These are phyloP conservation scores for Eimeria necatrix DNA, from an alignment of 169 alveolate genomes.

Conservation along the genomic window DNA sequence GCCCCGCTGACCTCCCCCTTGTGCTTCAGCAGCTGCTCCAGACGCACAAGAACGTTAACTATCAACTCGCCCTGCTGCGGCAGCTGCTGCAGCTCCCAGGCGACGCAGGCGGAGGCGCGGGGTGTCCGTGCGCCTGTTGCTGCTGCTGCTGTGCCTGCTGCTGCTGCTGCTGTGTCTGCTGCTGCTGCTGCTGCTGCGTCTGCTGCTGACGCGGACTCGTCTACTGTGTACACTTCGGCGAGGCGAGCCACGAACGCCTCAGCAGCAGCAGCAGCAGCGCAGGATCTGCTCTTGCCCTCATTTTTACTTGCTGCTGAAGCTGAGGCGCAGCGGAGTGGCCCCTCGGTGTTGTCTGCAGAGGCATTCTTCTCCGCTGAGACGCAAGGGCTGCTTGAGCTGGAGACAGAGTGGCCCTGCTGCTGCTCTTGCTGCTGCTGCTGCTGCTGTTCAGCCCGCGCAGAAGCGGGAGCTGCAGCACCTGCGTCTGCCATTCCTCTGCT, in stretches of 20 bases:
- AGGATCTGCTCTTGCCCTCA: not conserved
- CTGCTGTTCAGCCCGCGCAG: too few relatives aligned
- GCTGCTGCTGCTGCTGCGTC: not conserved
- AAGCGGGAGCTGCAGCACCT: too few relatives aligned
- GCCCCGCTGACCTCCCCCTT: not conserved
- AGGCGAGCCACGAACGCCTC: not conserved
- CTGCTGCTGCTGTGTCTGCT: not conserved
- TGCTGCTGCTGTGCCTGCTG: not conserved
- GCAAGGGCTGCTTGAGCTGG: too few relatives aligned
- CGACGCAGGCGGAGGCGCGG: conserved; percentile 19
- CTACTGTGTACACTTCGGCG: not conserved
- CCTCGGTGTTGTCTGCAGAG: not conserved
- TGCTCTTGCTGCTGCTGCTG: too few relatives aligned
- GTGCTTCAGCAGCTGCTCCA: conserved; percentile 17
- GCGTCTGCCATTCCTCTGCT: too few relatives aligned
- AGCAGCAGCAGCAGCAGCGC: not conserved
- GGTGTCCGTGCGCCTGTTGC: not conserved
- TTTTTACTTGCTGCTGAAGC: not conserved
- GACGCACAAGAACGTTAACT: not conserved
- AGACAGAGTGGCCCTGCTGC: too few relatives aligned
- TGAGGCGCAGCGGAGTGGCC: not conserved
- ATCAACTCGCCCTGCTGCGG: conserved; percentile 15
- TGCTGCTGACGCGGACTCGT: not conserved
- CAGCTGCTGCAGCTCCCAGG: conserved; percentile 34
- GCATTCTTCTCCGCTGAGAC: too few relatives aligned